Conservation (phyloP, 208 protist species). For the Naegleria lovaniensis region DNA sequence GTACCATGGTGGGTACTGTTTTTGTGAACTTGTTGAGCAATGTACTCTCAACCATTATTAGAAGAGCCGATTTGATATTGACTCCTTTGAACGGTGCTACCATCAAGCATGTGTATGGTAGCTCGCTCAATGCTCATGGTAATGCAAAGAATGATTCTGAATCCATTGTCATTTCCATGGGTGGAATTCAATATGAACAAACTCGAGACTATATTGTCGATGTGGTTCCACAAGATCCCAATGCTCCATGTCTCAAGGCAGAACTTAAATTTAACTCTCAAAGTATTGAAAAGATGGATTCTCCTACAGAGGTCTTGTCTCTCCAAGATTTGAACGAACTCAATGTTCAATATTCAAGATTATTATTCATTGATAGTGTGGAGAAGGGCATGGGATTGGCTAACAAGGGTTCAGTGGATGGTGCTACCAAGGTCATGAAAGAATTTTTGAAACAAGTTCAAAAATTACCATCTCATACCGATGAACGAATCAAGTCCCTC, state of each 20-base stretch:
- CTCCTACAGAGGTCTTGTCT: not conserved
- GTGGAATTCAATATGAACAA: conserved; percentile 36
- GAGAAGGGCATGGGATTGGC: not conserved
- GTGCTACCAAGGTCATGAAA: not conserved
- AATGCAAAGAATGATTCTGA: not conserved
- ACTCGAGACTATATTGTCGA: conserved; percentile 30
- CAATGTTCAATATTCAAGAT: conserved; percentile 35
- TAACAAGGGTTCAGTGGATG: too few species aligned
- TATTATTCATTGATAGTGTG: conserved; percentile 20
- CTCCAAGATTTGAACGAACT: conserved; percentile 28
- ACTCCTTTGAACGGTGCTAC: not conserved
- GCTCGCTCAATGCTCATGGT: not conserved
- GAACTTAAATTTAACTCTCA: not conserved
- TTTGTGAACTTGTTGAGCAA: conserved; percentile 51
- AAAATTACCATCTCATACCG: not conserved
- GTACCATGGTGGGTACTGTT: conserved; percentile 48
- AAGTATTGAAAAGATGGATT: not conserved
- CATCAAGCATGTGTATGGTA: not conserved
- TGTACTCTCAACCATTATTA: conserved; percentile 36
- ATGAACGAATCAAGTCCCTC: not conserved
- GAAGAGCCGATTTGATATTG: not conserved
- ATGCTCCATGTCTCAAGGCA: not conserved
- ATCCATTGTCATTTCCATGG: not conserved
- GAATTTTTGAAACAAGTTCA: not conserved
- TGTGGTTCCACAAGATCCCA: not conserved